A percentile compares a stretch with the other conserved stretches of the same genome.
Conservation (phyloP, 1,284 basidiomycete genomes). For the Flammula alnicola region DNA sequence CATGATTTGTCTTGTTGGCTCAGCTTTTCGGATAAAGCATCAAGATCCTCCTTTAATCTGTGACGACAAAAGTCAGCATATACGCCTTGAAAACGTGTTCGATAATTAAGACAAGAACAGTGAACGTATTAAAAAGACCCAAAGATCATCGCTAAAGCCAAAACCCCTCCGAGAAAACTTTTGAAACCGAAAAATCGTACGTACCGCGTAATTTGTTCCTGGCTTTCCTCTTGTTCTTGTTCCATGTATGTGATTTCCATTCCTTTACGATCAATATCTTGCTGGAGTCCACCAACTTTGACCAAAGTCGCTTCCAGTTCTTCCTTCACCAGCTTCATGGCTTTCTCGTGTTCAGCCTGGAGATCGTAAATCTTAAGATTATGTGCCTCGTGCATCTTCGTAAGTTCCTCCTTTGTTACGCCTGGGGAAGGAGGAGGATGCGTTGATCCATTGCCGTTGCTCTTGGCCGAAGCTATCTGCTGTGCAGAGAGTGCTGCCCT, state of each 20-base stretch:
- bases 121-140: too few species aligned
- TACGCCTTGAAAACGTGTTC: conserved; percentile 32
- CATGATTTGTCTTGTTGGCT: conserved; percentile 13
- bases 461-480: conserved; percentile 52
- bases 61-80: conserved; percentile 38
- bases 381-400: conserved; percentile 78
- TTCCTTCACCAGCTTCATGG: conserved; percentile 57
- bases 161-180: too few species aligned
- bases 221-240: conserved; percentile 74
- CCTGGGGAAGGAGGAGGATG: conserved; percentile 48
- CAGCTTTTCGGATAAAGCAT: conserved; percentile 48
- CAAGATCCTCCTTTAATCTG: conserved; percentile 72
- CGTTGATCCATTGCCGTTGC: conserved; percentile 52
- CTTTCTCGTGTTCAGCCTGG: conserved; percentile 71
- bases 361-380: conserved; percentile 81
- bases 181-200: conserved; percentile 49
- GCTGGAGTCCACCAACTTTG: conserved; percentile 59
- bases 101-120: too few species aligned
- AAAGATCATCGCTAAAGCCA: too few species aligned
- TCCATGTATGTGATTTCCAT: conserved; percentile 83
- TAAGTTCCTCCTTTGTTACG: conserved; percentile 75
- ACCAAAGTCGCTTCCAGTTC: conserved; percentile 64
- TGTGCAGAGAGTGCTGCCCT: conserved; percentile 57
- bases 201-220: conserved; percentile 79
- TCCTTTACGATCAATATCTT: conserved; percentile 66